A percentile compares a stretch with the other conserved stretches of the same genome.
These are phyloP conservation scores for Talaromyces sp. DNA, from an alignment of 2,329 filamentous ascomycete genomes.

Conservation along the genomic window DNA sequence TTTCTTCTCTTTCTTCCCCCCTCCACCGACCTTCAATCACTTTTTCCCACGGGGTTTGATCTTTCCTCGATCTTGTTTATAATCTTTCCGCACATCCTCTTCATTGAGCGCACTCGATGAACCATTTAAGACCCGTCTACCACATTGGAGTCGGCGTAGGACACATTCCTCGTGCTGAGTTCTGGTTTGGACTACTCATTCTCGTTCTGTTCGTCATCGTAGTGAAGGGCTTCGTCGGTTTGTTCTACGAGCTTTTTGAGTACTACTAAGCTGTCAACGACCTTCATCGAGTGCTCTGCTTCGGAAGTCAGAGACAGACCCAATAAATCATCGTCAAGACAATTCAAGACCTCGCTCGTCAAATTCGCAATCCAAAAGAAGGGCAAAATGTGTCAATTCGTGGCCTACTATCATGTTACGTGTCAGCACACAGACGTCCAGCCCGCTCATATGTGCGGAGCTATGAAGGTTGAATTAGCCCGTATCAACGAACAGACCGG, in stretches of 20 bases:
- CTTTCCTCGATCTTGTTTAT: background rate
- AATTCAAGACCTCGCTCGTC: background rate
- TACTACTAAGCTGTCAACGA: background rate
- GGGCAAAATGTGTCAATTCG: constrained; percentile 14
- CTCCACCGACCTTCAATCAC: background rate
- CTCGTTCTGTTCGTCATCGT: constrained; percentile 5
- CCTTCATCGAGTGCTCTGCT: background rate
- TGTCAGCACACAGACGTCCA: constrained; percentile 12
- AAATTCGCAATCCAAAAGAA: background rate
- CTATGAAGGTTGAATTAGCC: background rate
- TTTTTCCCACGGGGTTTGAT: background rate
- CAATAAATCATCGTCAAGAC: no score
- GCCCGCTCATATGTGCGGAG: background rate
- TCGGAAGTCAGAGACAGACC: background rate
- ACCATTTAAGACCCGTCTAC: background rate
- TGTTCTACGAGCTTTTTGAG: background rate
- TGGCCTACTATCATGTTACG: background rate
- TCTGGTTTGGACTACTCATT: constrained; percentile 6
- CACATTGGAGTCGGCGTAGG: background rate
- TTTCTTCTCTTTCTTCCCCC: background rate
- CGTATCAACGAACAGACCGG: background rate
- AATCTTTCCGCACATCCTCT: background rate
- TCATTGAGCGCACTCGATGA: background rate
- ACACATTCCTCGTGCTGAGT: background rate
- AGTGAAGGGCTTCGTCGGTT: background rate